These are phyloP conservation scores for Aspergillus jensenii DNA, from an alignment of 2,329 filamentous ascomycete species.

Conservation along the genomic window DNA sequence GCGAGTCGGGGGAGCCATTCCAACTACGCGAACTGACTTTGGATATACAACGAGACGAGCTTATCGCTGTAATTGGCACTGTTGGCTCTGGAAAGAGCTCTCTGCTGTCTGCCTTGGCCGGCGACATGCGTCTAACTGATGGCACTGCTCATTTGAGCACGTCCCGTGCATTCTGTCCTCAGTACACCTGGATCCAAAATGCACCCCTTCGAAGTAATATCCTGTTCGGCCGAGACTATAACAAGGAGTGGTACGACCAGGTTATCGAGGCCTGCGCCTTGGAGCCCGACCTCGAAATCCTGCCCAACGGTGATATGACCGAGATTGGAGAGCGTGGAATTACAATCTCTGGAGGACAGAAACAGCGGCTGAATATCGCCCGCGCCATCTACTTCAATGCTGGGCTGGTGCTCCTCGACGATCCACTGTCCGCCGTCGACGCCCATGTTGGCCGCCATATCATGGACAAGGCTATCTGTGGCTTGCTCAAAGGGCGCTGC, in stretches of 20 bases:
- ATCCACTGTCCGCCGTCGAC: conserved; percentile 58
- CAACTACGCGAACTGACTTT: conserved; percentile 40
- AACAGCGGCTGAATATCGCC: conserved; percentile 92
- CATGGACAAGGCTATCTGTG: conserved; percentile 91
- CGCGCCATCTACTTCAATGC: conserved; percentile 68
- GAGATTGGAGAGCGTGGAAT: conserved; percentile 96
- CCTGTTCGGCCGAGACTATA: conserved; percentile 76
- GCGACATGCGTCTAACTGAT: conserved; percentile 74
- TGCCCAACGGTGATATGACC: conserved; percentile 84
- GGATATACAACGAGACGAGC: conserved; percentile 37
- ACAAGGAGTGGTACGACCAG: conserved; percentile 75
- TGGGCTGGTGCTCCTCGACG: conserved; percentile 64
- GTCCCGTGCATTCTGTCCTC: conserved; percentile 84
- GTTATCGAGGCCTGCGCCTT: conserved; percentile 88
- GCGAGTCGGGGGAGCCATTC: conserved; percentile 34
- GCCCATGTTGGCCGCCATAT: conserved; percentile 66
- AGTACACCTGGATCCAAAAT: conserved; percentile 98
- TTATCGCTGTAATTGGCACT: conserved; percentile 63
- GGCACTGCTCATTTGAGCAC: conserved; percentile 69
- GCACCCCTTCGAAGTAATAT: conserved; percentile 85
- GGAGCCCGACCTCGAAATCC: conserved; percentile 81
- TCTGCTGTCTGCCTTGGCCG: conserved; percentile 81
- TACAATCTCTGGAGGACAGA: conserved; percentile 92
- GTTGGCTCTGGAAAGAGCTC: conserved; percentile 85
- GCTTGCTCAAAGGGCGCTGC: conserved; percentile 83